Evolutionary conservation across 805 yeast genomes (phyloP).

Genomic region (Teunomyces stri): DNA sequence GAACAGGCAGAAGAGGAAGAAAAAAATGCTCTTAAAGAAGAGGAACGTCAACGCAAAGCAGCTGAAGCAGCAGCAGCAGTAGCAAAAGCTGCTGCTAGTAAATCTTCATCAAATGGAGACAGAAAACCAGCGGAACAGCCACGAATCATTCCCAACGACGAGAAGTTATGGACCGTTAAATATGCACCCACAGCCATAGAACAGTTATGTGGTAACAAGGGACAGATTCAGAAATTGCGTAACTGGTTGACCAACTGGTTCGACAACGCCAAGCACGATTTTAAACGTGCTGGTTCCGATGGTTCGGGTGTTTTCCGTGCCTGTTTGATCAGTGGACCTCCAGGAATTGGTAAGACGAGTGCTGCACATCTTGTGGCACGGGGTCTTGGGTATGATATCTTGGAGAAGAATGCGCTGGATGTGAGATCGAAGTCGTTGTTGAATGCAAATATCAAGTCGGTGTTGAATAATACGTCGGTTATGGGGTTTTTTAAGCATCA

Average conservation of each 20-base stretch:
- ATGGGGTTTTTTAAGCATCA: slow-evolving; percentile 64
- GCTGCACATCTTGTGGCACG: slow-evolving; percentile 76
- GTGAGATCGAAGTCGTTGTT: slow-evolving; percentile 81
- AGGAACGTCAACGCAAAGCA: slow-evolving; percentile 19
- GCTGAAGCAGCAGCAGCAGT: neutral
- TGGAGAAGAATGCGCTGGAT: slow-evolving; percentile 85
- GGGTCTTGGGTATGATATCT: slow-evolving; percentile 65
- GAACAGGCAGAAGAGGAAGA: slow-evolving; percentile 42
- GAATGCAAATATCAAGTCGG: slow-evolving; percentile 64
- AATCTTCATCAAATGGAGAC: slow-evolving; percentile 5
- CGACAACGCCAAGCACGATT: slow-evolving; percentile 49
- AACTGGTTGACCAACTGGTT: slow-evolving; percentile 83
- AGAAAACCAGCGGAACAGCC: slow-evolving; percentile 14
- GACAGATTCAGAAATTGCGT: slow-evolving; percentile 61
- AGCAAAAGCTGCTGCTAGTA: neutral
- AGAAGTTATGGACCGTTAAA: slow-evolving; percentile 86
- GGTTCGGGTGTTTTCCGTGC: slow-evolving; percentile 76
- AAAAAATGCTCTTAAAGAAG: slow-evolving; percentile 18
- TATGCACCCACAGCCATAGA: slow-evolving; percentile 78
- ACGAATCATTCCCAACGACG: slow-evolving; percentile 46
- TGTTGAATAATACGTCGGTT: slow-evolving; percentile 78
- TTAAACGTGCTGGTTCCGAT: slow-evolving; percentile 57
- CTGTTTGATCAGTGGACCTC: slow-evolving; percentile 82
- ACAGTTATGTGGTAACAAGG: slow-evolving; percentile 91
- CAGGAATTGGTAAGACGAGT: slow-evolving; percentile 82